phyloP scores from a whole-genome alignment of 768 basidiomycete species.

The Boletus patriciae region DNA sequence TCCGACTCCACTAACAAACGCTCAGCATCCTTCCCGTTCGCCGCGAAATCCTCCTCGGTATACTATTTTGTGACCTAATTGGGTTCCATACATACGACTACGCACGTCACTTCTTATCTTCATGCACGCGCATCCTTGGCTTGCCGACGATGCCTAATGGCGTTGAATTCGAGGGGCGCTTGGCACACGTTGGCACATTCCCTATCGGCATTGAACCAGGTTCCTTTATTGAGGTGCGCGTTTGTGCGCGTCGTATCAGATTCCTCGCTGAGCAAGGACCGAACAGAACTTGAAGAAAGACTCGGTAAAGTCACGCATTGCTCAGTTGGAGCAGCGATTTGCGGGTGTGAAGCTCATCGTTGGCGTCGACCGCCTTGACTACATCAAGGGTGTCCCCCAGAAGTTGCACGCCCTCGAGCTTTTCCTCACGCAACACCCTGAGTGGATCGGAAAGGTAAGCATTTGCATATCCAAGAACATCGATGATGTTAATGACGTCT shows the following conservation, averaged over 20 bases:
- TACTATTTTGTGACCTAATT: slow-evolving; percentile 94
- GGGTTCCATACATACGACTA: slow-evolving; percentile 99
- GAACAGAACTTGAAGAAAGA: slow-evolving; percentile 74
- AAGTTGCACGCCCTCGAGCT: slow-evolving; percentile 96
- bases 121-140: slow-evolving; percentile 93
- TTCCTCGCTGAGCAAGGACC: neutral
- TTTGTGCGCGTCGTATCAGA: neutral
- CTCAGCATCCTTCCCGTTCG: slow-evolving; percentile 92
- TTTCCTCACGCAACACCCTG: slow-evolving; percentile 95
- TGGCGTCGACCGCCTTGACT: slow-evolving; percentile 96
- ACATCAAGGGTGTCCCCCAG: slow-evolving; percentile 99
- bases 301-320: slow-evolving; percentile 77
- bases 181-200: slow-evolving; percentile 97
- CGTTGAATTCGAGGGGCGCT: slow-evolving; percentile 91
- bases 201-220: slow-evolving; percentile 97
- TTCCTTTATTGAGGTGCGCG: slow-evolving; percentile 78
- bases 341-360: slow-evolving; percentile 96
- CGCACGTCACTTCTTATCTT: slow-evolving; percentile 98
- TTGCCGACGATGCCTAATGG: slow-evolving; percentile 98
- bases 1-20: slow-evolving; percentile 2
- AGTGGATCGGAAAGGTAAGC: slow-evolving; percentile 94
- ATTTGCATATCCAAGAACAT: neutral
- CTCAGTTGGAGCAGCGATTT: slow-evolving; percentile 85
- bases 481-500: neutral
- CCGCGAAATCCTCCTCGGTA: slow-evolving; percentile 94